phyloP scores from a whole-genome alignment of 805 yeast species.

The Lipomyces mesembrius region DNA sequence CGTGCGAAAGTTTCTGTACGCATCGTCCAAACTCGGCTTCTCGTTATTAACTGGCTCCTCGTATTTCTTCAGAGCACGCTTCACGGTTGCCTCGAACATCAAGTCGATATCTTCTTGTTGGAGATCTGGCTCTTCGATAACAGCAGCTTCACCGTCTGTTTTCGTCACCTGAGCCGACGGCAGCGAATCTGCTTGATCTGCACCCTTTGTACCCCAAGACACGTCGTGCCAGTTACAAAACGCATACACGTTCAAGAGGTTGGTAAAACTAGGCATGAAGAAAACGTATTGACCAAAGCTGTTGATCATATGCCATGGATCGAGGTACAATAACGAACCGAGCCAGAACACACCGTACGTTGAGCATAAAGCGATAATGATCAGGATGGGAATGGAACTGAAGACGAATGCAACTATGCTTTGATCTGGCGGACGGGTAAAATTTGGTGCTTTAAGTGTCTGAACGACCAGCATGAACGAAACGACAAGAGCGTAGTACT shows the following conservation, averaged over 20 bases:
- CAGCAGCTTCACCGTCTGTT: slow-evolving; percentile 60
- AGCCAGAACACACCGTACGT: slow-evolving; percentile 66
- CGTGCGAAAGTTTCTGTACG: slow-evolving; percentile 50
- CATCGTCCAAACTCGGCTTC: slow-evolving; percentile 44
- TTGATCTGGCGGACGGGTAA: slow-evolving; percentile 40
- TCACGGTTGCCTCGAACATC: slow-evolving; percentile 53
- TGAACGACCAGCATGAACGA: slow-evolving; percentile 62
- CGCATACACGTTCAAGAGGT: slow-evolving; percentile 66
- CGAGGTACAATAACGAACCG: slow-evolving; percentile 62
- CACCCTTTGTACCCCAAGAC: slow-evolving; percentile 78
- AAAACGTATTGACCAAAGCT: slow-evolving; percentile 52
- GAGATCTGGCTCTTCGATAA: slow-evolving; percentile 56
- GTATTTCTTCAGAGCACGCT: slow-evolving; percentile 59
- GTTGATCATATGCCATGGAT: slow-evolving; percentile 61
- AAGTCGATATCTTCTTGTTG: slow-evolving; percentile 59
- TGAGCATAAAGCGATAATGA: slow-evolving; percentile 63
- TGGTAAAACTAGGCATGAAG: slow-evolving; percentile 58
- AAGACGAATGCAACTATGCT: slow-evolving; percentile 43
- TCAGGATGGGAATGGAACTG: slow-evolving; percentile 52
- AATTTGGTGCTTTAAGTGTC: slow-evolving; percentile 50
- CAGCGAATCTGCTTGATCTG: slow-evolving; percentile 57
- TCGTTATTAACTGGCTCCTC: slow-evolving; percentile 46
- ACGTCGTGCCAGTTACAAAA: slow-evolving; percentile 74
- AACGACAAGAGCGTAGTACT: slow-evolving; percentile 62
- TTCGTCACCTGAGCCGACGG: slow-evolving; percentile 56